Conservation (phyloP, 2,329 filamentous ascomycete species). For the Diplocarpon mali region DNA sequence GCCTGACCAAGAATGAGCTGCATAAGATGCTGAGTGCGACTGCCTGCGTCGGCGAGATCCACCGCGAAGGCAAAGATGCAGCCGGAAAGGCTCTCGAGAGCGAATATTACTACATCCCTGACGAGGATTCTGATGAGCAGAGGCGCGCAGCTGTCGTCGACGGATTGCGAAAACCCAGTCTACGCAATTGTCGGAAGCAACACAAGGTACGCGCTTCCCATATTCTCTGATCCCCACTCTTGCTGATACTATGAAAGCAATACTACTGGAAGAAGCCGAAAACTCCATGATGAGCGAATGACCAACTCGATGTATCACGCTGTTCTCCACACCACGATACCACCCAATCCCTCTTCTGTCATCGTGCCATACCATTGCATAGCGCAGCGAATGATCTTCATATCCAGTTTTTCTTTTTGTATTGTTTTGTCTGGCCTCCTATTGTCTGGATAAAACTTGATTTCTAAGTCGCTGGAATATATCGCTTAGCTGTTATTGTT, state of each 20-base stretch:
- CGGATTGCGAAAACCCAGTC: conserved; percentile 75
- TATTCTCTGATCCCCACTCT: conserved; percentile 1
- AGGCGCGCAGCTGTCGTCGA: conserved; percentile 75
- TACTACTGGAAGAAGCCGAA: conserved; percentile 58
- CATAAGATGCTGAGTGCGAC: conserved; percentile 62
- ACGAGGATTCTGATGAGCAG: conserved; percentile 69
- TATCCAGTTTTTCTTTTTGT: too few relatives aligned
- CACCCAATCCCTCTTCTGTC: conserved; percentile 8
- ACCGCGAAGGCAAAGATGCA: conserved; percentile 86
- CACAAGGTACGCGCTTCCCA: conserved; percentile 65
- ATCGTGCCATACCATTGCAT: conserved; percentile 21
- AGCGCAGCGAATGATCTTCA: conserved; percentile 17
- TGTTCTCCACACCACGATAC: conserved; percentile 12
- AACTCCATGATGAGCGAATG: conserved; percentile 36
- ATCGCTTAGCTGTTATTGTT: too few relatives aligned
- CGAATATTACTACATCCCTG: conserved; percentile 93
- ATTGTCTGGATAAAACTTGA: too few relatives aligned
- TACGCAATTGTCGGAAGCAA: conserved; percentile 84
- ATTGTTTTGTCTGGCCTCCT: too few relatives aligned
- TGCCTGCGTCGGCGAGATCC: conserved; percentile 76
- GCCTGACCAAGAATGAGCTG: conserved; percentile 51
- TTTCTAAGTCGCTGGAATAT: too few relatives aligned
- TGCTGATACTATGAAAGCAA: conserved; percentile 37
- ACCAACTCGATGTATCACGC: conserved; percentile 1
- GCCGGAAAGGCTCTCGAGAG: conserved; percentile 88